Base-by-base conservation (phyloP, 495 filamentous ascomycete genomes). In the Darksidea phi region DNA sequence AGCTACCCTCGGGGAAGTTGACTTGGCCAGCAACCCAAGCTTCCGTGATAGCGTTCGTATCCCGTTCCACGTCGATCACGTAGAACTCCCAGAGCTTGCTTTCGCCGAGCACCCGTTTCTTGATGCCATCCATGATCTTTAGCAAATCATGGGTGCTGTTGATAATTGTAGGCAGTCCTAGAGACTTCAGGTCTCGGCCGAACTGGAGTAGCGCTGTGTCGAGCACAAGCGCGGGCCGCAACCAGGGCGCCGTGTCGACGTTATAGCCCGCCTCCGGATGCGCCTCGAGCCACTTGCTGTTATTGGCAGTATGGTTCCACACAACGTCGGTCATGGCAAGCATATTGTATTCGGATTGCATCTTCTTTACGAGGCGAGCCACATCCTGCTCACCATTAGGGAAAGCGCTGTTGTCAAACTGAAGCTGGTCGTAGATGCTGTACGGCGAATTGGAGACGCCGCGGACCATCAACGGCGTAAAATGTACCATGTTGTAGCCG, bases 401-500 rank as follows among this genome's bases (percentile, higher is more conserved):
- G 67, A 99, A 97, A 49, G 82, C 81, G 7, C 74, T 79, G 2
- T 88, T 83, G 69, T 97, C 95, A 77, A 95, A 99, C 26, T 80
- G 76, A 32, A 92, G 78, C 75, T 97, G 95, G 68, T 99, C 88
- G 70, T 88, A 95, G 56, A 99, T 84, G 72, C 93, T 97, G 79
- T 97, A 99, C 0, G 95, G 95, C 11, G 95, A 97, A 71, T 97
- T 95, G 13, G 93, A 97, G 13, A 77, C 80, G 24, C 95, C 95
- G 46, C 95, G 84, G 54, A 88, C 79, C 80, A 91, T 94, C 66
- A 97, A 77, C 7, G 95, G 95, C 4, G 95, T 96, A 70, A 97
- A 99, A 73, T 99, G 95, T 54, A 99, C 84, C 90, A 97, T 96
- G 73, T 99, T 99, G 76, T 99, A 99, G 6, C 91, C 90, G 36